phyloP scores from a whole-genome alignment of 2,329 filamentous ascomycete species.

The Penicillium sp. region DNA sequence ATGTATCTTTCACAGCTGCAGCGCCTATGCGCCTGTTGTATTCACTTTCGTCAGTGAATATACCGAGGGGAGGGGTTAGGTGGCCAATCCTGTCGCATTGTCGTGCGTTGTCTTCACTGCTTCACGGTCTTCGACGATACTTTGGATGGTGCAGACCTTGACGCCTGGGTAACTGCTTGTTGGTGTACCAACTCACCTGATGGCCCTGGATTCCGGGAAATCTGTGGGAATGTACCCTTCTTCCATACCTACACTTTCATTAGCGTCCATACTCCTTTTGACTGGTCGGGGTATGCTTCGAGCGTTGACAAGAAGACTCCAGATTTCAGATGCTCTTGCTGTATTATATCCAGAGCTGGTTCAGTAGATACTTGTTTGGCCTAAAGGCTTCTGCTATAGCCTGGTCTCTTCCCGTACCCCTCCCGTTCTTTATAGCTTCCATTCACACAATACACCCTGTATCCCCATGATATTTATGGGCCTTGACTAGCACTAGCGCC shows the following conservation, averaged over 20 bases:
- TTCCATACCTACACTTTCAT: not conserved
- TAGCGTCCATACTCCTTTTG: not conserved
- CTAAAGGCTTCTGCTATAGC: too few relatives aligned
- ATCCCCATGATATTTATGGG: too few relatives aligned
- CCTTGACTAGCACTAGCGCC: too few relatives aligned
- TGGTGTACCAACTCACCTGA: not conserved
- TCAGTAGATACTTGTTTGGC: too few relatives aligned
- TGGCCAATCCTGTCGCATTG: not conserved
- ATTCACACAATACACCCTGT: too few relatives aligned
- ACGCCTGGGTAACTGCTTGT: not conserved
- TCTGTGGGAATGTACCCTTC: not conserved
- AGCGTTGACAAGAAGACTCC: too few relatives aligned
- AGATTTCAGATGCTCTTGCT: too few relatives aligned
- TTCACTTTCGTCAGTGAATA: not conserved
- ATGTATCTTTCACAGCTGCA: not conserved
- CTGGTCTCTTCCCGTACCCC: too few relatives aligned
- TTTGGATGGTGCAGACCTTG: too few relatives aligned
- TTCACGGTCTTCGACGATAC: not conserved
- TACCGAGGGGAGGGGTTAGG: too few relatives aligned
- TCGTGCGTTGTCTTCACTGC: not conserved
- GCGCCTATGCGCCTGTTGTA: not conserved
- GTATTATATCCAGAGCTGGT: too few relatives aligned
- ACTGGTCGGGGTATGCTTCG: not conserved
- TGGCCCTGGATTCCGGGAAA: not conserved
- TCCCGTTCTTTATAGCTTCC: too few relatives aligned